Conservation (phyloP, 495 filamentous ascomycete species). For the Aspergillus coremiiformis region DNA sequence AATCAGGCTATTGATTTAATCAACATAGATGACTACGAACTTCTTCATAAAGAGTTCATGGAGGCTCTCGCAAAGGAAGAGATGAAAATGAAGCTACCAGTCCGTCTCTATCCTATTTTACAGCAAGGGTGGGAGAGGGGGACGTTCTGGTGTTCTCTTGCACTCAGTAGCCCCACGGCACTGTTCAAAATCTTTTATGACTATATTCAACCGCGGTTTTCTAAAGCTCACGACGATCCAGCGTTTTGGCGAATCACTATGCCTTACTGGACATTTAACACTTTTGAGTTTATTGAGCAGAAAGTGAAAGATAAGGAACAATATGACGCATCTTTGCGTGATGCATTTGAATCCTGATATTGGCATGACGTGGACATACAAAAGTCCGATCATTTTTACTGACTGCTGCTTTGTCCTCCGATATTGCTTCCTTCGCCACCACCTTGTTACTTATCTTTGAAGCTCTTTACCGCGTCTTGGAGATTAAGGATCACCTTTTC, state of each 20-base stretch:
- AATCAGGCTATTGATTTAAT: neutral
- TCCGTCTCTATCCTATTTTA: too few species aligned
- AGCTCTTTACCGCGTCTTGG: too few species aligned
- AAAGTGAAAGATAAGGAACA: neutral
- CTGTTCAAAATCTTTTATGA: neutral
- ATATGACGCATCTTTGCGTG: neutral
- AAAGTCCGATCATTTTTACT: too few species aligned
- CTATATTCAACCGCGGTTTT: neutral
- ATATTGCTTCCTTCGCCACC: too few species aligned
- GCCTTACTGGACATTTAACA: too few species aligned
- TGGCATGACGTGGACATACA: too few species aligned
- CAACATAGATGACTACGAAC: too few species aligned
- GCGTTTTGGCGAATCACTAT: neutral
- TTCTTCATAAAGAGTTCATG: neutral
- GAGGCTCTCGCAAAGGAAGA: neutral
- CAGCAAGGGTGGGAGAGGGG: neutral
- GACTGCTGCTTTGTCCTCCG: too few species aligned
- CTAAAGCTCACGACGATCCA: neutral
- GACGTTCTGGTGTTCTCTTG: neutral
- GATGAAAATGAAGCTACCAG: neutral
- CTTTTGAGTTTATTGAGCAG: neutral
- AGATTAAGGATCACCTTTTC: too few species aligned
- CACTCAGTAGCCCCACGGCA: neutral
- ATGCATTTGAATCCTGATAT: too few species aligned
- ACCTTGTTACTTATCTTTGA: too few species aligned